These are phyloP conservation scores for Triticum aestivum DNA, from an alignment of 176 grass and related monocot genomes.

Conservation along the genomic window IWGSC_CS_RefSeq_v2.1 NC_057808.1:408171261-408171760, in stretches of 20 bases:
- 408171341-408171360: neutral
- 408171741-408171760: too few species aligned
- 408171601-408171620: neutral
- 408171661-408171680: neutral
- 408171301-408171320: too few species aligned
- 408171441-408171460: neutral
- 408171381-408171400: neutral
- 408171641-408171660: slow-evolving; percentile 1
- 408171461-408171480: neutral
- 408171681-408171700: neutral
- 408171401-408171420: slow-evolving; percentile 2
- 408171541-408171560: neutral
- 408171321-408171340: too few species aligned
- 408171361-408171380: too few species aligned
- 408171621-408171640: slow-evolving; percentile 13
- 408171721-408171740: slow-evolving; percentile 26
- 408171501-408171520: neutral
- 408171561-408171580: neutral
- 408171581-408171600: slow-evolving; percentile 8
- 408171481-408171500: neutral
- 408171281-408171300: slow-evolving; percentile 10
- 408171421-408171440: neutral
- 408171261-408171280: neutral
- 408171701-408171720: neutral
- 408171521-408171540: neutral